Base-by-base conservation (phyloP, 768 basidiomycete genomes). In the Tricholoma terreum region DNA sequence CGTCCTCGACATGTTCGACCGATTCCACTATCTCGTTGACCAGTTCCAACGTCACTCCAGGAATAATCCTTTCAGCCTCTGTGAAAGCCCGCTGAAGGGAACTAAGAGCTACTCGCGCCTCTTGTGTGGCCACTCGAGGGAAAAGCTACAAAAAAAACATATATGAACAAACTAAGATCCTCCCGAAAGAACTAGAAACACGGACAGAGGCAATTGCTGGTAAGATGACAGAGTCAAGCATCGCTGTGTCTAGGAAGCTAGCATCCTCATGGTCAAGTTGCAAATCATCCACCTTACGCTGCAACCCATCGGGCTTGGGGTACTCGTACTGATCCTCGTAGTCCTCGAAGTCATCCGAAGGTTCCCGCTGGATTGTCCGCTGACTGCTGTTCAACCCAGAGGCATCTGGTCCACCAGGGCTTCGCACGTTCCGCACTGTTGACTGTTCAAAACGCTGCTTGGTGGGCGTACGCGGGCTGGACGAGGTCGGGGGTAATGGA, bases 141-240 rank as follows among this genome's bases (percentile, higher is more conserved):
- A 94, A 92, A 31, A 99, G 77, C 95, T 98, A 64, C 19, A 49
- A 2, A 14, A 56, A n/a, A 60, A 62, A 48, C 50, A 60, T 56
- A 48, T 51, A 60, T 56, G 38, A 54, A 27, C 12, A 43, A 35
- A 33, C 12, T 56, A 14, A 14, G 36, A 6, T 15, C 8, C 21
- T 49, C 27, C n/a, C 33, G 30, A 56, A 30, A 21, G 14, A 42
- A 55, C 53, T 36, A 54, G 33, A 50, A 21, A 53, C 1, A 76
- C 89, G 71, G 63, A 98, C 96, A 59, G 92, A 95, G 43, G 94
- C 92, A 64, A 98, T 87, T n/a, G 94, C 94, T 21, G 97, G 97
- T 27, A 98, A 75, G 52, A 98, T 87, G 30, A 99, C 96, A 2
- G 93, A 93, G 66, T 97, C 94, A 35, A 98, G 78, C 87, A 98